Percentiles rank a stretch among this genome's conserved stretches.
Evolutionary conservation across 148 eudicot genomes (phyloP).

Genomic region (Limonium bicolor): DNA sequence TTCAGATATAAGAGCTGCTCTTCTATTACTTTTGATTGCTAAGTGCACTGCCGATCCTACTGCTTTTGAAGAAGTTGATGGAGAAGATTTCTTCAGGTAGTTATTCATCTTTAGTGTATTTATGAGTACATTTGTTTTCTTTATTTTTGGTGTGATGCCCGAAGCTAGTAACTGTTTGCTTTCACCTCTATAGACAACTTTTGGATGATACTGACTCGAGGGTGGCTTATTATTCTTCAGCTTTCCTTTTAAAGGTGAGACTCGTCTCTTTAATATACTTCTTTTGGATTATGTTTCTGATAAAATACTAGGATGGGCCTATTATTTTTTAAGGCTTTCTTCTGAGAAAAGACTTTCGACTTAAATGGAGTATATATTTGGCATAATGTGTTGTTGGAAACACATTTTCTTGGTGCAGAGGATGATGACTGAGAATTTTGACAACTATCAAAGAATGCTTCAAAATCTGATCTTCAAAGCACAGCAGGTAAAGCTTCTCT

Average conservation of each 20-base stretch:
- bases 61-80: constrained; percentile 83
- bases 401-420: constrained; percentile 54
- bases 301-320: no score
- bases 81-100: constrained; percentile 90
- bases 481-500: constrained; percentile 64
- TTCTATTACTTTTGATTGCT: constrained; percentile 89
- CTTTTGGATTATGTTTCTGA: no score
- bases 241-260: constrained; percentile 86
- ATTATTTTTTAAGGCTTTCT: no score
- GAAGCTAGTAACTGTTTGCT: no score
- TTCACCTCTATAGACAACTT: no score
- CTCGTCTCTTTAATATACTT: not conserved
- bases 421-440: constrained; percentile 98
- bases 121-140: not conserved
- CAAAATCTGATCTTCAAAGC: constrained; percentile 85
- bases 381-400: no score
- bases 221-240: constrained; percentile 96
- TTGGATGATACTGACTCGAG: constrained; percentile 96
- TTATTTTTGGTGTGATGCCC: not conserved
- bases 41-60: constrained; percentile 94
- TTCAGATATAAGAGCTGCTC: constrained; percentile 97
- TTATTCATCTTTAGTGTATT: not conserved
- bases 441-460: constrained; percentile 79
- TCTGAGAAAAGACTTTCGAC: no score
- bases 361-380: no score